Conservation (phyloP, 148 eudicot genomes). For the Chenopodium berlandieri region DNA sequence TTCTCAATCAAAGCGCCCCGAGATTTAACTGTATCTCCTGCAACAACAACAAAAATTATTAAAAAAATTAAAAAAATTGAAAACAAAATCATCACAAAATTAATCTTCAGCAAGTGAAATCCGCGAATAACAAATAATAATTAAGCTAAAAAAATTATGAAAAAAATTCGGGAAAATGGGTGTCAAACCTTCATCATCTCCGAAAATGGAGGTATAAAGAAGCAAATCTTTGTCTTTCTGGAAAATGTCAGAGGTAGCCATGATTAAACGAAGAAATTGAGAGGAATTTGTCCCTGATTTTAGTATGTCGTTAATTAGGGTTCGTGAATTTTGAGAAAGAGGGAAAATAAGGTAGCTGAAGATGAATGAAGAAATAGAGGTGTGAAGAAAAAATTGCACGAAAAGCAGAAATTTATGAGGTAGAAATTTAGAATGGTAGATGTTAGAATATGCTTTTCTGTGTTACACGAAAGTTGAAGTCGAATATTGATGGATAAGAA, state of each 20-base stretch:
- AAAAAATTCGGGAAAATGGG: background rate
- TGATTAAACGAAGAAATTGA: conserved; percentile 21
- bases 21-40: conserved; percentile 60
- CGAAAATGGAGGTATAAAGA: conserved; percentile 54
- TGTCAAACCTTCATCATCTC: conserved; percentile 46
- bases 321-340: background rate
- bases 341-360: background rate
- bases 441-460: background rate
- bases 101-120: background rate
- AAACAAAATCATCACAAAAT: conserved; percentile 10
- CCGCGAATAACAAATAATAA: background rate
- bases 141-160: too few relatives aligned
- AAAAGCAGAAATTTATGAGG: background rate
- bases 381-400: background rate
- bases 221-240: conserved; percentile 50
- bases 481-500: too few relatives aligned
- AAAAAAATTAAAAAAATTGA: too few relatives aligned
- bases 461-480: background rate
- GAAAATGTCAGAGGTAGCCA: conserved; percentile 55
- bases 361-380: background rate
- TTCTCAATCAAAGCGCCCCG: conserved; percentile 68
- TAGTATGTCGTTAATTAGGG: background rate
- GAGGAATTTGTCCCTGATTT: background rate
- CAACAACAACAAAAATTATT: background rate
- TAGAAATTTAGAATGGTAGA: background rate